Base-by-base conservation (phyloP, 441 rosid species). In the Erodium trifolium region DNA sequence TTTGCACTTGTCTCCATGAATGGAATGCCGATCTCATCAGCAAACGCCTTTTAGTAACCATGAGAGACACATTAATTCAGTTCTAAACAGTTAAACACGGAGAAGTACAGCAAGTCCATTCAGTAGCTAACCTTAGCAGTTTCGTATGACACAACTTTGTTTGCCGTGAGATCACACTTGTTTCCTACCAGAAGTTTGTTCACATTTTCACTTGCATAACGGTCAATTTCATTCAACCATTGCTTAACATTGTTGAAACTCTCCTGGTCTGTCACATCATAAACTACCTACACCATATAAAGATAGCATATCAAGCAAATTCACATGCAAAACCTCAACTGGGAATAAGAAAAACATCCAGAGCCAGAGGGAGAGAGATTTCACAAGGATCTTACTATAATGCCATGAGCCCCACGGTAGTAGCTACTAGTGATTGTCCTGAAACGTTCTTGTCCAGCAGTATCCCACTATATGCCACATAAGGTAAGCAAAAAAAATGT, bases 101-200 rank as follows among this genome's bases (percentile, higher is more conserved):
- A 7, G 8, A 37, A 37, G 8, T 37, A 37, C 8, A 37, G 41
- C 8, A 7, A 37, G 41, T 3, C 41, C 41, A 37, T 37, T 37
- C 14, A n/a, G 63, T 57, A 57, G 5, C n/a, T 74, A 79, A 85
- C 95, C 92, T 87, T 88, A 4, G 82, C 92, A 18, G 95, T 82
- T 70, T 87, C 95, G 65, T 83, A 84, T 29, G 95, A 84, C 43
- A 88, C 92, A 7, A 79, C 95, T 79, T 80, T 88, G 79, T 81
- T 88, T 31, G 87, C 85, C 3, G 90, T 84, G 68, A 88, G 95
- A 63, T 88, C 95, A 67, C 83, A 79, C 82, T 88, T 88, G 84
- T 88, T 88, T 39, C 92, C 94, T 63, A 88, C 94, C 3, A 88
- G 81, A 77, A 88, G 95, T 82, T 88, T 88, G 85, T 88, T 87